Evolutionary conservation across 768 basidiomycete species (phyloP).

Genomic region (Amanita subjunquillea): DNA sequence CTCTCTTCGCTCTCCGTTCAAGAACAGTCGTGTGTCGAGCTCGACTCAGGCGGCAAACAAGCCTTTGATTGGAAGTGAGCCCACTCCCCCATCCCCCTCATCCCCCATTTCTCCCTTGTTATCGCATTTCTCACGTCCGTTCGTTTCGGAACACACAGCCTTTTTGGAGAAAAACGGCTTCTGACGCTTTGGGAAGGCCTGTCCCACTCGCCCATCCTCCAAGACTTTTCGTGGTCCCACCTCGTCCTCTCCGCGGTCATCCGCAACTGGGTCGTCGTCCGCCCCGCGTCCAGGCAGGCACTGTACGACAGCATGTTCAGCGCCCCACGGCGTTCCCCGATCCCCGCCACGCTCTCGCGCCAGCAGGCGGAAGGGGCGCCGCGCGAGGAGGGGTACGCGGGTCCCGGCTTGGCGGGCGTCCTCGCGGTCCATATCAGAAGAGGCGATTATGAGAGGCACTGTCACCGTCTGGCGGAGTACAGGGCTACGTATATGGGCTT

Average conservation of each 20-base stretch:
- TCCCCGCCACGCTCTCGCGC: conserved; percentile 1
- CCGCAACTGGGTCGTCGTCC: conserved; percentile 35
- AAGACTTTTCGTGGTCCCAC: conserved; percentile 42
- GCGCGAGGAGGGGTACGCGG: conserved; percentile 8
- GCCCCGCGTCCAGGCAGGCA: conserved; percentile 17
- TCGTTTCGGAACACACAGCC: conserved; percentile 15
- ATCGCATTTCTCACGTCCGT: neutral
- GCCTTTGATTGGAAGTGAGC: conserved; percentile 43
- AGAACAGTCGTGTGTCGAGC: conserved; percentile 29
- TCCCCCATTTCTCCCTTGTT: neutral
- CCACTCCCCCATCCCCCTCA: neutral
- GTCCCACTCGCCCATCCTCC: conserved; percentile 35
- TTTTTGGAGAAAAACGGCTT: conserved; percentile 33
- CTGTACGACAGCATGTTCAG: conserved; percentile 6
- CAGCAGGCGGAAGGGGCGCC: neutral
- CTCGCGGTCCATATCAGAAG: conserved; percentile 46
- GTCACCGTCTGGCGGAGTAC: conserved; percentile 38
- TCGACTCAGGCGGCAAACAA: conserved; percentile 26
- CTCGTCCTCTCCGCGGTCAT: conserved; percentile 38
- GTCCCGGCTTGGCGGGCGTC: conserved; percentile 26
- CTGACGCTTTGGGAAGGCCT: conserved; percentile 34
- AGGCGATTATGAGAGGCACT: conserved; percentile 49
- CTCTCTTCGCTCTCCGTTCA: conserved; percentile 19
- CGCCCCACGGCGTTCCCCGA: neutral
- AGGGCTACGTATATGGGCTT: conserved; percentile 37